Percentiles rank a stretch among this genome's conserved stretches.
Conservation (phyloP, 306 rosid species). For the Datisca glomerata region DNA sequence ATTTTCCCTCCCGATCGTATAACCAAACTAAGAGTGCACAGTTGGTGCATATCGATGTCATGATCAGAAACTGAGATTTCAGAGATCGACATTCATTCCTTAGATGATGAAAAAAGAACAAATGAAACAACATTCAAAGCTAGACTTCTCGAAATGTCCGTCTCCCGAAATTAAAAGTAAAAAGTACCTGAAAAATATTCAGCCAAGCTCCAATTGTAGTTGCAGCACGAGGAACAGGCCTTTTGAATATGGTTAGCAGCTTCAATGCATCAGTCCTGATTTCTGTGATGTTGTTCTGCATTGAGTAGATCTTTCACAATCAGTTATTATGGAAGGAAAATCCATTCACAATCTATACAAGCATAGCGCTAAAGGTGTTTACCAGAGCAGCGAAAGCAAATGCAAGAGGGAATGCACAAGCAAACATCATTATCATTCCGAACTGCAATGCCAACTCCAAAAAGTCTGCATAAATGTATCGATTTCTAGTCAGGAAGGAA, state of each 20-base stretch:
- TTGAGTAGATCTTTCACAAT: conserved; percentile 7
- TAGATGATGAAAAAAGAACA: not conserved
- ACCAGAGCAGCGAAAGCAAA: conserved; percentile 85
- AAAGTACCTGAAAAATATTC: conserved; percentile 80
- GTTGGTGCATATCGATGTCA: conserved; percentile 91
- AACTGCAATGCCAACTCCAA: conserved; percentile 94
- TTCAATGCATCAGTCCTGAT: conserved; percentile 92
- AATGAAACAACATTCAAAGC: too few species aligned
- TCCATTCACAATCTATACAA: not conserved
- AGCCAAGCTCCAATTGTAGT: conserved; percentile 93
- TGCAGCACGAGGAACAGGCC: conserved; percentile 83
- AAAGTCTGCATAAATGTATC: conserved; percentile 49
- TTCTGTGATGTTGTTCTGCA: conserved; percentile 87
- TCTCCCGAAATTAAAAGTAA: conserved; percentile 9
- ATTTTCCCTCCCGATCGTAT: conserved; percentile 81
- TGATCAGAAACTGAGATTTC: conserved; percentile 54
- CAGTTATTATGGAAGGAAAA: conserved; percentile 8
- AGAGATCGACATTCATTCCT: conserved; percentile 15
- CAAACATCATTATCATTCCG: conserved; percentile 97
- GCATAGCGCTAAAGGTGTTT: conserved; percentile 11
- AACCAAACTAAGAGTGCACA: conserved; percentile 88
- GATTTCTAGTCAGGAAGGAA: conserved; percentile 10
- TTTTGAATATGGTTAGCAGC: conserved; percentile 69
- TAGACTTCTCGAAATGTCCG: too few species aligned
- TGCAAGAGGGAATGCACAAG: conserved; percentile 90